phyloP scores from a whole-genome alignment of 2,329 filamentous ascomycete species.

The Pseudonectria foliicola region DNA sequence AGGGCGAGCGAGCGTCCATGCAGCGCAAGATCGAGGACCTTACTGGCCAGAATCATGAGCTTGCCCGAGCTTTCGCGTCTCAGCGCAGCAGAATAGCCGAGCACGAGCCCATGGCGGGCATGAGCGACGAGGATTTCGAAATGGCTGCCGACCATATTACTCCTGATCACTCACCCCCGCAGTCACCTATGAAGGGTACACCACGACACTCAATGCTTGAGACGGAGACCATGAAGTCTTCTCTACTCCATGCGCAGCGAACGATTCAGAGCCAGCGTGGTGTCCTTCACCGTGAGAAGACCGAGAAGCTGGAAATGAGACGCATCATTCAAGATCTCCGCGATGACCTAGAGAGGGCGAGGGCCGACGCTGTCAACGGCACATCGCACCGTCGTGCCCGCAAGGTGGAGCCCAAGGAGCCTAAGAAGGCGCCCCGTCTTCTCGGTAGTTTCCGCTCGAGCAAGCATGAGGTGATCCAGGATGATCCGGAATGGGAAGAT shows the following conservation, averaged over 20 bases:
- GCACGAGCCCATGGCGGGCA: conserved; percentile 49
- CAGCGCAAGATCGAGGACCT: conserved; percentile 85
- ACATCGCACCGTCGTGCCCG: conserved; percentile 52
- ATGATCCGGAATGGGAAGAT: conserved; percentile 89
- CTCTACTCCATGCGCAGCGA: conserved; percentile 85
- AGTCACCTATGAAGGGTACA: conserved; percentile 85
- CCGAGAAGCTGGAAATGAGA: conserved; percentile 92
- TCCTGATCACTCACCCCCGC: conserved; percentile 83
- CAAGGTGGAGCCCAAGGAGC: conserved; percentile 57
- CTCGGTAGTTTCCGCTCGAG: conserved; percentile 69
- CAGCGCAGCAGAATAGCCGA: conserved; percentile 63
- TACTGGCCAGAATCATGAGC: conserved; percentile 80
- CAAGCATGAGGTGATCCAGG: conserved; percentile 69
- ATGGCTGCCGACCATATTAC: conserved; percentile 63
- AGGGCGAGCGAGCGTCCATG: conserved; percentile 69
- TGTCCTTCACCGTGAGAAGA: conserved; percentile 96
- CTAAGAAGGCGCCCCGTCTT: conserved; percentile 72
- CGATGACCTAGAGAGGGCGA: conserved; percentile 76
- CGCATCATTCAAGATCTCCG: conserved; percentile 91
- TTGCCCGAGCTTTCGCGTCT: conserved; percentile 74
- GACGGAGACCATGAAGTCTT: conserved; percentile 90
- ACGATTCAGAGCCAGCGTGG: conserved; percentile 95
- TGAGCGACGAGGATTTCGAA: conserved; percentile 57
- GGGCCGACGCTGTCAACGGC: conserved; percentile 42
- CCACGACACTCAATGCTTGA: conserved; percentile 89